Percentiles rank a stretch among this genome's conserved stretches.
Conservation (phyloP, 2,329 filamentous ascomycete species). For the Fusarium sp. region DNA sequence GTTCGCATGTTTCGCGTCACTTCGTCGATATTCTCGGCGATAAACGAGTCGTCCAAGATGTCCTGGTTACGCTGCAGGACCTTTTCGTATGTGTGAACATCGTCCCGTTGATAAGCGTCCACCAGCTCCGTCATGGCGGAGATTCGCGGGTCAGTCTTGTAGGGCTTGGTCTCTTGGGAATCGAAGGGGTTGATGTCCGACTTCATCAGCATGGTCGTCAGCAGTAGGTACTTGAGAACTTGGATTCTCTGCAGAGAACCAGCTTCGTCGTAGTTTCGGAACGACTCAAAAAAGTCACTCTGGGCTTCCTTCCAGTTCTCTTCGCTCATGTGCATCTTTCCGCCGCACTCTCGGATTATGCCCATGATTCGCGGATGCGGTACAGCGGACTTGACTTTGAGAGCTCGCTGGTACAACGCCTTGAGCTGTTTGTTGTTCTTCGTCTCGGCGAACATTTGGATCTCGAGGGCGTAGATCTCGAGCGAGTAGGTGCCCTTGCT, state of each 20-base stretch:
- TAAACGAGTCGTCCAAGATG: slow-evolving; percentile 90
- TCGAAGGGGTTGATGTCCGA: slow-evolving; percentile 99
- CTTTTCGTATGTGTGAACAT: slow-evolving; percentile 89
- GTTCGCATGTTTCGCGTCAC: slow-evolving; percentile 98
- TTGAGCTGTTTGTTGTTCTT: slow-evolving; percentile 98
- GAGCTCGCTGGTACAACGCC: slow-evolving; percentile 86
- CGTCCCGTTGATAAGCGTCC: slow-evolving; percentile 94
- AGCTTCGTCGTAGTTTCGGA: slow-evolving; percentile 98
- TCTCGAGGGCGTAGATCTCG: slow-evolving; percentile 96
- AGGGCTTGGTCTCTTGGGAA: slow-evolving; percentile 98
- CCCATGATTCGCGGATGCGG: slow-evolving; percentile 99
- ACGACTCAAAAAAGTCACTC: slow-evolving; percentile 98
- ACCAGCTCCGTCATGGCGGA: slow-evolving; percentile 97
- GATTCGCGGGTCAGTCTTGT: slow-evolving; percentile 94
- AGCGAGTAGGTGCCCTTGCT: slow-evolving; percentile 96
- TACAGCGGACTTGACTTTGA: slow-evolving; percentile 94
- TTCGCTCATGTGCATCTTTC: slow-evolving; percentile 99
- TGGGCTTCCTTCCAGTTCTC: slow-evolving; percentile 99
- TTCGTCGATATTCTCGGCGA: slow-evolving; percentile 98
- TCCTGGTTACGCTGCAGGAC: slow-evolving; percentile 89
- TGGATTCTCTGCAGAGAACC: slow-evolving; percentile 96
- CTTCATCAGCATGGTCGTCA: slow-evolving; percentile 98
- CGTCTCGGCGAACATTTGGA: slow-evolving; percentile 97
- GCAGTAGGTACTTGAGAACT: slow-evolving; percentile 94
- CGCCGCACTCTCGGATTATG: slow-evolving; percentile 96